These are phyloP conservation scores for Durusdinium trenchii DNA, from an alignment of 73 alveolate species.

Conservation along the genomic window DNA sequence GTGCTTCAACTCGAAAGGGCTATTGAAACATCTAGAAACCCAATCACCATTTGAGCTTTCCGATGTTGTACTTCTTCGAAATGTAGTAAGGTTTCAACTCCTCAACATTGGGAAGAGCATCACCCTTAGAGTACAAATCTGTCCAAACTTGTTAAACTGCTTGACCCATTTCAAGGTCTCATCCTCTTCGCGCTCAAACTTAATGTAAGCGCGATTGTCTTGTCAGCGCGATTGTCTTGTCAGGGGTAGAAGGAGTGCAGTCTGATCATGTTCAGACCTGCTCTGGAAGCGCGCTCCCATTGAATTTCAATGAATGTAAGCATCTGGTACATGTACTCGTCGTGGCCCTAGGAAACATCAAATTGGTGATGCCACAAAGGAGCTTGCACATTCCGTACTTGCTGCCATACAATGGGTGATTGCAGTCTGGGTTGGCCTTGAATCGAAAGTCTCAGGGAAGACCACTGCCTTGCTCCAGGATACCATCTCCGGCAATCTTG, in stretches of 20 bases:
- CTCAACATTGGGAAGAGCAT: constrained; percentile 63
- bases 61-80: constrained; percentile 78
- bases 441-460: constrained; percentile 44
- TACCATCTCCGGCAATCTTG: constrained; percentile 30
- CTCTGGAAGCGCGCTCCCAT: constrained; percentile 88
- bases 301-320: constrained; percentile 58
- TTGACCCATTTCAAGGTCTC: constrained; percentile 90
- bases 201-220: constrained; percentile 71
- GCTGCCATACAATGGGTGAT: constrained; percentile 42
- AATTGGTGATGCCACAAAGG: constrained; percentile 55
- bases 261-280: constrained; percentile 80
- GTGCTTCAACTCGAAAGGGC: too few species aligned
- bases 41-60: constrained; percentile 92
- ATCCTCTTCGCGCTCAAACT: constrained; percentile 49
- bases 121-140: constrained; percentile 88
- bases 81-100: constrained; percentile 52
- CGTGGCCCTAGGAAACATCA: constrained; percentile 85
- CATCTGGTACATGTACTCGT: constrained; percentile 93
- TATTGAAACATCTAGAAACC: too few species aligned
- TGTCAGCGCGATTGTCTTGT: constrained; percentile 94
- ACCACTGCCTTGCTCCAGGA: constrained; percentile 58
- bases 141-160: constrained; percentile 92
- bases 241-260: constrained; percentile 90
- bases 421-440: constrained; percentile 50
- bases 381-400: constrained; percentile 63